Evolutionary conservation across 140 eudicot species (phyloP).

Genomic region (Anethum foeniculum): DNA sequence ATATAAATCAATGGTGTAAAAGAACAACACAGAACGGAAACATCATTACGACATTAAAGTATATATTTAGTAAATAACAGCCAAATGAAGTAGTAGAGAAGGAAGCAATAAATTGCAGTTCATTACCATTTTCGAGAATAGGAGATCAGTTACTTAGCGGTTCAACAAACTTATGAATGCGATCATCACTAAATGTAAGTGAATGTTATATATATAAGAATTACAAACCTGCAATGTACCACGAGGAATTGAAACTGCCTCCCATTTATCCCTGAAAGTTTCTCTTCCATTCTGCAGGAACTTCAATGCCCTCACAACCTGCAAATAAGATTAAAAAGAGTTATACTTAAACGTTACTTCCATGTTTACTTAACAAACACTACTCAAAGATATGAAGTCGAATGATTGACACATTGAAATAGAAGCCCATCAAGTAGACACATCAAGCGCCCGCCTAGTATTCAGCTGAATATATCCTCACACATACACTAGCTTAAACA

Average conservation of each 20-base stretch:
- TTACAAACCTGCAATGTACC: conserved; percentile 98
- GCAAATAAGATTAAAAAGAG: conserved; percentile 9
- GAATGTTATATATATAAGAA: conserved; percentile 1
- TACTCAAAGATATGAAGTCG: neutral
- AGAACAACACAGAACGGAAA: neutral
- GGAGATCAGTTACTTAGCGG: neutral
- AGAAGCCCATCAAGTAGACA: neutral
- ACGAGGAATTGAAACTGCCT: conserved; percentile 78
- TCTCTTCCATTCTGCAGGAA: conserved; percentile 75
- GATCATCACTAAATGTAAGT: neutral
- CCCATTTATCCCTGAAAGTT: conserved; percentile 55
- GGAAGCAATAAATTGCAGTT: neutral
- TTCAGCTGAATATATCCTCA: neutral
- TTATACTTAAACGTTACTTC: neutral
- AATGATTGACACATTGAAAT: neutral
- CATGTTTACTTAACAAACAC: neutral
- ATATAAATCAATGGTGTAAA: neutral
- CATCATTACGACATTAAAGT: neutral
- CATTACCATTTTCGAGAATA: neutral
- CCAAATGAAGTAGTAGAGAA: neutral
- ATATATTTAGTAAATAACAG: neutral
- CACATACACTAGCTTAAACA: neutral
- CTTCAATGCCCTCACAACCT: conserved; percentile 89
- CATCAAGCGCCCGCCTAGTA: neutral
- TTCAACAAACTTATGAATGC: neutral